Evolutionary conservation across 129 eudicot species (phyloP).

Genomic region (Arctium minus): DNA sequence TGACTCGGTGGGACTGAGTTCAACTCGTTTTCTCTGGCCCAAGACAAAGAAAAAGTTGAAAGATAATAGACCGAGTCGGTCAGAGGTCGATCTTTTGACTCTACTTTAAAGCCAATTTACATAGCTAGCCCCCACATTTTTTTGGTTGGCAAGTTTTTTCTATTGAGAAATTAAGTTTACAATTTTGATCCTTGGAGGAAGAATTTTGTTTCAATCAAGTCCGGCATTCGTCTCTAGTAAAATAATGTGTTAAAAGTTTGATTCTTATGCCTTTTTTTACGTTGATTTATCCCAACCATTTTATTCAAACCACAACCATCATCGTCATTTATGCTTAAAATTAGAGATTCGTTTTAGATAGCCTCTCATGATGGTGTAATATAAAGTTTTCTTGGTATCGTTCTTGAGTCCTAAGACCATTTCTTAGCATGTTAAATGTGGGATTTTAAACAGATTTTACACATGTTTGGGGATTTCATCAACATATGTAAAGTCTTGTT

Average conservation of each 20-base stretch:
- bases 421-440: too few relatives aligned
- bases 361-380: neutral
- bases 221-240: neutral
- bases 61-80: conserved; percentile 23
- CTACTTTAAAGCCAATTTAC: conserved; percentile 1
- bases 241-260: neutral
- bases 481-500: too few relatives aligned
- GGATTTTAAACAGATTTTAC: too few relatives aligned
- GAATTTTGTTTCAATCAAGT: neutral
- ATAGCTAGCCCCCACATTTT: neutral
- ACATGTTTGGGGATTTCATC: too few relatives aligned
- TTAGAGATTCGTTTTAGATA: neutral
- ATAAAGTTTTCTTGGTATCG: neutral
- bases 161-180: neutral
- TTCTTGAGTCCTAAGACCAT: neutral
- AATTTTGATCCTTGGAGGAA: neutral
- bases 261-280: too few relatives aligned
- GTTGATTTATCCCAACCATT: too few relatives aligned
- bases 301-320: neutral
- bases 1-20: conserved; percentile 37
- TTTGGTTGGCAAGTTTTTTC: neutral
- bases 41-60: conserved; percentile 26
- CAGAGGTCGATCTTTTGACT: conserved; percentile 36
- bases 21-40: conserved; percentile 27
- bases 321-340: neutral